Conservation (phyloP, 768 basidiomycete genomes). For the Sporobolomyces pararoseus region DNA sequence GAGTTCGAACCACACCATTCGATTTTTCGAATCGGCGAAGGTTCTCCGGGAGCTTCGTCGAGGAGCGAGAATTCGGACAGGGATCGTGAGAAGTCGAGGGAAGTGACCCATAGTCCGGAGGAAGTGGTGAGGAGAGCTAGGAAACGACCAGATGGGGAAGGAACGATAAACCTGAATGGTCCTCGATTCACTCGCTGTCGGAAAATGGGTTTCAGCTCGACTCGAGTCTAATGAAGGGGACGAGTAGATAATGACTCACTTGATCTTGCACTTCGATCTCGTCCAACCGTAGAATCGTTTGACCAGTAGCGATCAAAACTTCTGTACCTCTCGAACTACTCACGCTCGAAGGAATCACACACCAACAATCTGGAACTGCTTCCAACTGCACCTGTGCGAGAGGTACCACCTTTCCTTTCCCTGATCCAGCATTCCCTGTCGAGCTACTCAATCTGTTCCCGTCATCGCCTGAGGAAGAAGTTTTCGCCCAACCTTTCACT, state of each 20-base stretch:
- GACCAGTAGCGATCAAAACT: slow-evolving; percentile 74
- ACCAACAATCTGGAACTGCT: slow-evolving; percentile 78
- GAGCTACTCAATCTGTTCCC: slow-evolving; percentile 1
- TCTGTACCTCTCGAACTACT: slow-evolving; percentile 86
- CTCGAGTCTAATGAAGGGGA: no score
- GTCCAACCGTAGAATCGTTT: slow-evolving; percentile 78
- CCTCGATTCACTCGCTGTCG: slow-evolving; percentile 71
- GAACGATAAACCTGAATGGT: slow-evolving; percentile 78
- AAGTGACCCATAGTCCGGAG: slow-evolving; percentile 76
- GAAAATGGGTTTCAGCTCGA: not conserved
- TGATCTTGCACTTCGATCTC: slow-evolving; percentile 82
- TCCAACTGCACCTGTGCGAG: slow-evolving; percentile 58
- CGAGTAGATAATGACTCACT: slow-evolving; percentile 42
- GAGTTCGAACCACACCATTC: slow-evolving; percentile 98
- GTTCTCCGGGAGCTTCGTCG: slow-evolving; percentile 28
- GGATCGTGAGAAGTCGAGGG: slow-evolving; percentile 81
- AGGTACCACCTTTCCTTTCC: slow-evolving; percentile 21
- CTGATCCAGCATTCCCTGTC: not conserved
- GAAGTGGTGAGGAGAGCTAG: slow-evolving; percentile 71
- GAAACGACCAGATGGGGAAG: slow-evolving; percentile 91
- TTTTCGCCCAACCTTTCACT: slow-evolving; percentile 69
- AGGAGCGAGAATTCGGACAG: slow-evolving; percentile 73
- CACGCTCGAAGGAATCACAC: slow-evolving; percentile 80
- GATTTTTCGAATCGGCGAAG: slow-evolving; percentile 56
- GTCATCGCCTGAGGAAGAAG: not conserved